Conservation (phyloP, 495 filamentous ascomycete species). For the Neurospora discreta region DNA sequence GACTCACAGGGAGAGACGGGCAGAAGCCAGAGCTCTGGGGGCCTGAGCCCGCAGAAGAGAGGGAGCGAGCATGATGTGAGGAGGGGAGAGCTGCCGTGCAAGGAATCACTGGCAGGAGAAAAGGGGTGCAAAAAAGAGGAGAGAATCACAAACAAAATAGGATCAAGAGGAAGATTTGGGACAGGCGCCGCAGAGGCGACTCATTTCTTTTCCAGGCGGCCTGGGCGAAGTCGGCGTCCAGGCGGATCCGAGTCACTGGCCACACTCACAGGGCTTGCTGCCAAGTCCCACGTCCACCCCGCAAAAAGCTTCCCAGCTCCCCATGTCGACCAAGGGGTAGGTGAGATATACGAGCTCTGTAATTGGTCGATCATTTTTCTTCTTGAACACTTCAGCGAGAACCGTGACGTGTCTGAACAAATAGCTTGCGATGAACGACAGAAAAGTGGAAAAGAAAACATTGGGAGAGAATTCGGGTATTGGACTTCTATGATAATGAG, state of each 20-base stretch:
- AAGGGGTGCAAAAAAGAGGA: not conserved
- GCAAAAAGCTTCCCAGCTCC: slow-evolving; percentile 3
- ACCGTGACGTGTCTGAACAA: not conserved
- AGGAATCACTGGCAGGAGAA: not conserved
- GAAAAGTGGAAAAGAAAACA: not conserved
- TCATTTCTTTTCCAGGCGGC: not conserved
- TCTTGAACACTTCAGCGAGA: not conserved
- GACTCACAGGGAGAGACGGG: slow-evolving; percentile 21
- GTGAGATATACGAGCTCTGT: slow-evolving; percentile 16
- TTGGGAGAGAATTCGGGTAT: not conserved
- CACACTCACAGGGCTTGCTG: slow-evolving; percentile 1
- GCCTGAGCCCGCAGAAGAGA: slow-evolving; percentile 29
- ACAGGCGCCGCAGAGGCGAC: not conserved
- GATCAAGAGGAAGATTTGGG: slow-evolving; percentile 7
- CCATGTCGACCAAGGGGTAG: not conserved
- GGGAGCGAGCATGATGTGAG: slow-evolving; percentile 25
- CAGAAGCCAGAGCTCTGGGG: slow-evolving; percentile 28
- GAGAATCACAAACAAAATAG: not conserved
- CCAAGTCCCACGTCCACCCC: slow-evolving; percentile 21
- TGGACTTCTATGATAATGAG: not conserved
- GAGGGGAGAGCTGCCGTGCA: not conserved
- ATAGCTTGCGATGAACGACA: not conserved
- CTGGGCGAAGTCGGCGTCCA: slow-evolving; percentile 22
- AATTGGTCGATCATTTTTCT: slow-evolving; percentile 13
- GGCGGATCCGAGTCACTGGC: slow-evolving; percentile 6